Base-by-base conservation (phyloP, 805 yeast species). In the Soucietia sequanensis region DNA sequence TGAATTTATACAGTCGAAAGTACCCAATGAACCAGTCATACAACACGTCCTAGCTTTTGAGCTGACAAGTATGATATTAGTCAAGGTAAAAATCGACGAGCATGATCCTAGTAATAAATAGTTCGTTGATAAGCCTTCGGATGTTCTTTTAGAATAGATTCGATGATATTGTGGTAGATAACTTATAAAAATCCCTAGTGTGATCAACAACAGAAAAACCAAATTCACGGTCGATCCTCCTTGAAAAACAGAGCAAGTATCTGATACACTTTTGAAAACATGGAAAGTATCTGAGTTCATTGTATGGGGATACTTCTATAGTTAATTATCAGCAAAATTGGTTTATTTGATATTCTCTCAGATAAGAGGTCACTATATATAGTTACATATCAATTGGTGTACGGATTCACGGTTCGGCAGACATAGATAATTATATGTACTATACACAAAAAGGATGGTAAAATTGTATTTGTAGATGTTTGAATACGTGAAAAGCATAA, bases 111-210 rank as follows among this genome's bases (percentile, higher is more conserved):
- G 68, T 10, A 87, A 59, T 21, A 87, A 64, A 52, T 80, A 87
- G 46, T 73, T 68, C 9, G 90, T 85, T 4, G 90, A 81, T 15
- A 87, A 62, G 4, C 96, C 96, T 52, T 85, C 89, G 9, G 90
- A 78, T 5, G 88, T 72, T 32, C 72, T 58, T 32, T 88, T 70
- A 13, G 53, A 46, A 33, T 75, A 56, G 35, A 87, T 78, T 28
- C 80, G 72, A 27, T 67, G 37, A 54, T 82, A 86, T 60, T 87
- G 96, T 0, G 95, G 95, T 3, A 81, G 34, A 53, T 87, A 87
- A 28, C 91, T 82, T 8, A 71, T 46, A 22, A 80, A 75, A 6
- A 87, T 84, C 3, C 89, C 95, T 2, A 75, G 31, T 0, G 88
- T 80, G 22, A 87, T 71, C 4, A 65, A 32, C 0, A 76, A 39